phyloP scores from a whole-genome alignment of 2,329 filamentous ascomycete genomes.

The Apiospora malaysiana region DNA sequence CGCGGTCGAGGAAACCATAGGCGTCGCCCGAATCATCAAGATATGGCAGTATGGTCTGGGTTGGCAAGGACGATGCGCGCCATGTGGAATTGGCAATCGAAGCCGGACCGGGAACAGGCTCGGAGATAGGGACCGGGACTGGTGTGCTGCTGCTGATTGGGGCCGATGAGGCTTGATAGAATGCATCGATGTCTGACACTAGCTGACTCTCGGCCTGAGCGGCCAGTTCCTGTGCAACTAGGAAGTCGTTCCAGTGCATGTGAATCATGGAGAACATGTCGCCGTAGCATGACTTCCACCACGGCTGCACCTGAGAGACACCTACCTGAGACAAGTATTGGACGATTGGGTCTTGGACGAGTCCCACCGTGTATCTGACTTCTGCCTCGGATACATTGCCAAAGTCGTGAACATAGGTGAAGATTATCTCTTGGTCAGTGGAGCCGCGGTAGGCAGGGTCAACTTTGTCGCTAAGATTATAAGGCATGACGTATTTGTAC shows the following conservation, averaged over 20 bases:
- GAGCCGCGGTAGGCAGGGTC: slow-evolving; percentile 62
- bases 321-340: slow-evolving; percentile 73
- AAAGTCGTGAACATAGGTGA: slow-evolving; percentile 46
- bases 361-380: slow-evolving; percentile 71
- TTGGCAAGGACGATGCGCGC: not conserved
- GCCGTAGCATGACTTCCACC: slow-evolving; percentile 74
- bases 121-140: not conserved
- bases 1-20: slow-evolving; percentile 37
- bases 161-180: slow-evolving; percentile 49
- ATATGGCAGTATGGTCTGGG: not conserved
- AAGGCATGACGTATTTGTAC: slow-evolving; percentile 65
- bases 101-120: not conserved
- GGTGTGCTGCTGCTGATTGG: not conserved
- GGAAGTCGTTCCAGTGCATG: slow-evolving; percentile 73
- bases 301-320: slow-evolving; percentile 69
- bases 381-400: slow-evolving; percentile 46
- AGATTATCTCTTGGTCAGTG: not conserved
- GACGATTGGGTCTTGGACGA: slow-evolving; percentile 72
- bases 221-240: slow-evolving; percentile 62
- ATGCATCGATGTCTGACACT: slow-evolving; percentile 67
- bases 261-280: slow-evolving; percentile 62
- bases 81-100: too few species aligned
- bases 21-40: slow-evolving; percentile 50
- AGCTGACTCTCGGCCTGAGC: slow-evolving; percentile 70
- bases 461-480: slow-evolving; percentile 64